Evolutionary conservation across 106 monocot genomes (phyloP), one percentile per base, ranked within the genome.

Genomic region (Platanthera zijinensis): DNA sequence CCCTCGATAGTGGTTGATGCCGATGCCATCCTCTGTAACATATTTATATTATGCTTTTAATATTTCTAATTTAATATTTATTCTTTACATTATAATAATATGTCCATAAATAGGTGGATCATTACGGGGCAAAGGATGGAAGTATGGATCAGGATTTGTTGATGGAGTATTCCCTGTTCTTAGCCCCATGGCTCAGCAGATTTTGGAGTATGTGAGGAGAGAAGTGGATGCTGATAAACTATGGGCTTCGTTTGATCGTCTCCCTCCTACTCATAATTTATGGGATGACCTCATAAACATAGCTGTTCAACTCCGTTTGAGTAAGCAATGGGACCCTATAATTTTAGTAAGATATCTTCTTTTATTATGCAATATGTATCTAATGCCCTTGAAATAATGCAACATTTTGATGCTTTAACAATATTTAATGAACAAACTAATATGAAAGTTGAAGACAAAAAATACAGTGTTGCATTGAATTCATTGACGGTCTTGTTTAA

Each of bases 141-240:
- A 86, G 75, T 88, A 95, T 78, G 95, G 92, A 48, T 92, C 95
- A 75, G 92, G 95, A 53, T 95, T 95, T 85, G 92, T 95, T 10
- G 92, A 95, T 85, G 95, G 92, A 63, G 79, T 95, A 3, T 82
- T 92, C 68, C 95, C 95, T 74, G 92, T 95, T 76, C 85, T 92
- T 8, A 90, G 95, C 69, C 90, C 92, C 21, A 79, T 86, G 81
- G 92, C 88, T 57, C 83, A 88, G 76, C 79, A 90, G 49, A 95
- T 95, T 54, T 71, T 95, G 48, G 80, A 78, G 72, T 90, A 82
- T 83, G 83, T 90, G 17, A 81, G 80, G 76, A 80, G 56, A 54
- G 92, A 88, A 75, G 70, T 50, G 22, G 85, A 92, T 30, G 39
- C 52, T 21, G 74, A 73, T 12, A 90, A 85, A 78, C 74, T 95